These are phyloP conservation scores for Datisca glomerata DNA, from an alignment of 306 rosid species.

Conservation along the genomic window DNA sequence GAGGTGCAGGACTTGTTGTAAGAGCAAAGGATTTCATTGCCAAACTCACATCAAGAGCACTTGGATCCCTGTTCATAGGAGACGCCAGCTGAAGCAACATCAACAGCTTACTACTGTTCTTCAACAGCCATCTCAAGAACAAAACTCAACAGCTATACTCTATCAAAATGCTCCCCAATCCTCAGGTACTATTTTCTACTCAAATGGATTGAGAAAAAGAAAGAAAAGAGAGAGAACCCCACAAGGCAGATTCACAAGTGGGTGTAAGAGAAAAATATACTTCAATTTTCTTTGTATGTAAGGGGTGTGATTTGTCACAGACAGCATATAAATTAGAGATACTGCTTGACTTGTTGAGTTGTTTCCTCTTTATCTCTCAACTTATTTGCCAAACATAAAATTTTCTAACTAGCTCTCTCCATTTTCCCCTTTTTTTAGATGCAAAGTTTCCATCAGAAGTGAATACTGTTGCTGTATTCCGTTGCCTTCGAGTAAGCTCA, in stretches of 20 bases:
- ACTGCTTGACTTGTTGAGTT: too few relatives aligned
- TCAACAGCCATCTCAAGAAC: slow-evolving; percentile 15
- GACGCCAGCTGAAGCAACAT: slow-evolving; percentile 22
- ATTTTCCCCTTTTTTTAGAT: neutral
- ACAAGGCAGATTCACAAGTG: too few relatives aligned
- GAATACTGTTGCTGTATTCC: slow-evolving; percentile 32
- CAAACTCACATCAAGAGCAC: slow-evolving; percentile 62
- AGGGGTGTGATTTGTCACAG: too few relatives aligned
- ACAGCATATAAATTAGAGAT: too few relatives aligned
- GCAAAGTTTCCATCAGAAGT: slow-evolving; percentile 33
- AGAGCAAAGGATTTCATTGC: slow-evolving; percentile 47
- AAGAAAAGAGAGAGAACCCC: too few relatives aligned
- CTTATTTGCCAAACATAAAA: too few relatives aligned
- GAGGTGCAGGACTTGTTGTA: slow-evolving; percentile 71
- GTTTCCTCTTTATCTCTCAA: too few relatives aligned
- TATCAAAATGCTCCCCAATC: too few relatives aligned
- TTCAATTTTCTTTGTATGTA: too few relatives aligned
- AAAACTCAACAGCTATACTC: slow-evolving; percentile 11
- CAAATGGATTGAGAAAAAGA: too few relatives aligned
- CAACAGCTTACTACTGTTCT: slow-evolving; percentile 2
- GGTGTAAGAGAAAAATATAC: too few relatives aligned
- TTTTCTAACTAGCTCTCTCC: too few relatives aligned
- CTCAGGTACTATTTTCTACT: slow-evolving; percentile 14
- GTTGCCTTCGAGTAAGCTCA: slow-evolving; percentile 36
- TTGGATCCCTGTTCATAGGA: slow-evolving; percentile 43